Conservation (phyloP, 192 early-diverging fungal species). For the Podila verticillata region DNA sequence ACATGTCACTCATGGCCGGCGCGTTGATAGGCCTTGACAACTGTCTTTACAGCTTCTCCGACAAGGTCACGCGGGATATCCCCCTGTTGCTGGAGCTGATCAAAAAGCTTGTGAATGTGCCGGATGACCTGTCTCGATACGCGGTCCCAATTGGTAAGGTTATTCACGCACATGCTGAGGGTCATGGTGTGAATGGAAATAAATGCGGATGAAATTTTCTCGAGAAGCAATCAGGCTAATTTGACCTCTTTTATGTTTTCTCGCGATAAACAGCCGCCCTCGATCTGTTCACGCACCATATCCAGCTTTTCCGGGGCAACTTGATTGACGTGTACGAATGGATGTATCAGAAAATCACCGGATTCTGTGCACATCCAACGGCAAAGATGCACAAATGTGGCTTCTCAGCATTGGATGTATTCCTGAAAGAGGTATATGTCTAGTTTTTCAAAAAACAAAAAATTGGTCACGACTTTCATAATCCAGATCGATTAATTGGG, state of each 20-base stretch:
- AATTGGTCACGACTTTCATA: not conserved
- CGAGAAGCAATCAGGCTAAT: not conserved
- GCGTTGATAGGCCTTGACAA: slow-evolving; percentile 47
- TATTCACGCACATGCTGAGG: not conserved
- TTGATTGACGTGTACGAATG: slow-evolving; percentile 40
- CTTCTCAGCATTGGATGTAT: slow-evolving; percentile 47
- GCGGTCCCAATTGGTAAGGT: slow-evolving; percentile 44
- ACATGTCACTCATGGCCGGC: slow-evolving; percentile 28
- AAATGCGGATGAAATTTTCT: not conserved
- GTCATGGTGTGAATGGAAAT: not conserved
- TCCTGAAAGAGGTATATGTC: slow-evolving; percentile 25
- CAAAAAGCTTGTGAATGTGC: slow-evolving; percentile 48
- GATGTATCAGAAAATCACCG: slow-evolving; percentile 35
- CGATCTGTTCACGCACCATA: slow-evolving; percentile 48
- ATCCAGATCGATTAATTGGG: not conserved
- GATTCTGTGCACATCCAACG: slow-evolving; percentile 49
- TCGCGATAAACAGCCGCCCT: slow-evolving; percentile 28
- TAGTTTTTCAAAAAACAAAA: not conserved
- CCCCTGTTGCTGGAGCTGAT: slow-evolving; percentile 31
- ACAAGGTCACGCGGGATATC: slow-evolving; percentile 26
- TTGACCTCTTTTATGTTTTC: not conserved
- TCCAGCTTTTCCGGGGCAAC: slow-evolving; percentile 36
- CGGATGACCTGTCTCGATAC: slow-evolving; percentile 52
- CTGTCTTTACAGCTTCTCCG: slow-evolving; percentile 29
- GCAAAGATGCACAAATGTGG: slow-evolving; percentile 40